These are phyloP conservation scores for Mycena rebaudengoi DNA, from an alignment of 768 basidiomycete species.

Conservation along the genomic window DNA sequence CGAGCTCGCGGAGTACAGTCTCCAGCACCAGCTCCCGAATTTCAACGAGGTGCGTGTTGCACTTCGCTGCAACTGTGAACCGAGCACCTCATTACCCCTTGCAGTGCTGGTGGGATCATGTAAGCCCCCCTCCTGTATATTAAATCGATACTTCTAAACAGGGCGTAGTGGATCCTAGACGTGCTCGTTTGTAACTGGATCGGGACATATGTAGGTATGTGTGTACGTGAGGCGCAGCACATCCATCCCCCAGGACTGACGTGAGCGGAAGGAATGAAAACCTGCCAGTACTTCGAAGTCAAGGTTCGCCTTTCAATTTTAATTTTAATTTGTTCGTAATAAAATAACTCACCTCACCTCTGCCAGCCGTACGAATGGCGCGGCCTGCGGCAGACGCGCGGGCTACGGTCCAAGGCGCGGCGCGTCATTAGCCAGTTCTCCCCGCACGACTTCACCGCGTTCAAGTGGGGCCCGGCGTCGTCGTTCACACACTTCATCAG, in stretches of 20 bases:
- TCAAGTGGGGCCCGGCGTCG: conserved; percentile 85
- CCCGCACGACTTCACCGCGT: conserved; percentile 87
- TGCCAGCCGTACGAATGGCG: conserved; percentile 85
- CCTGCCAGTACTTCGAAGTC: conserved; percentile 87
- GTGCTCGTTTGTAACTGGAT: conserved; percentile 90
- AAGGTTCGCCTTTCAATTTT: conserved; percentile 62
- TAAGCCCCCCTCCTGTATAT: conserved; percentile 46
- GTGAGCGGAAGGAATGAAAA: conserved; percentile 89
- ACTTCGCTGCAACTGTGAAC: too few relatives aligned
- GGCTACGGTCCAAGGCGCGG: conserved; percentile 79
- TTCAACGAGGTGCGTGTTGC: conserved; percentile 76
- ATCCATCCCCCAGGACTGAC: too few relatives aligned
- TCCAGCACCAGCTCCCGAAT: conserved; percentile 89
- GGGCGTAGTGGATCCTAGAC: conserved; percentile 81
- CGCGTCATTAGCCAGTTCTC: conserved; percentile 86
- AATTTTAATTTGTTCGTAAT: conserved; percentile 15
- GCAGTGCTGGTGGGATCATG: conserved; percentile 95
- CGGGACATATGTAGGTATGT: conserved; percentile 72
- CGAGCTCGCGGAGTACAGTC: conserved; percentile 87
- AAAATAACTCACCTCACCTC: conserved; percentile 14
- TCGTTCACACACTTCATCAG: conserved; percentile 78
- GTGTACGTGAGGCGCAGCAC: neutral
- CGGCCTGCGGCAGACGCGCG: conserved; percentile 79
- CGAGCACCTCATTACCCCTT: too few relatives aligned
- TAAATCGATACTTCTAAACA: conserved; percentile 20